Conservation (phyloP, 441 rosid species). For the Populus tomentosa region DNA sequence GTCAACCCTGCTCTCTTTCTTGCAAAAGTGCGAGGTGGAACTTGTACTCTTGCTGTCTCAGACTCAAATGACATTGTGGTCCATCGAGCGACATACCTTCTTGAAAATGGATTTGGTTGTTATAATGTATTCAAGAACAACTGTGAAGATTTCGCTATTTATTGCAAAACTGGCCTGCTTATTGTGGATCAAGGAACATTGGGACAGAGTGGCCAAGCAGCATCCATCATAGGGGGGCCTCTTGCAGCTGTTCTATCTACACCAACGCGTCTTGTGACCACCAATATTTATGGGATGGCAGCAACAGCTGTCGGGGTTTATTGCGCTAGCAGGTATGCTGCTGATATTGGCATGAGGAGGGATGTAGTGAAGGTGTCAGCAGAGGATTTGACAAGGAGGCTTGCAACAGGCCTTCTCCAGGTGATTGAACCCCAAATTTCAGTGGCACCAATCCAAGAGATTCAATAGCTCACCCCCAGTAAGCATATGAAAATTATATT, state of each 20-base stretch:
- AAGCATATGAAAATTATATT: not conserved
- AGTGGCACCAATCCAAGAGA: slow-evolving; percentile 17
- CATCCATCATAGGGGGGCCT: slow-evolving; percentile 74
- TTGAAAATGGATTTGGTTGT: slow-evolving; percentile 78
- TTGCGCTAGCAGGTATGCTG: slow-evolving; percentile 72
- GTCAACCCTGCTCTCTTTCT: slow-evolving; percentile 75
- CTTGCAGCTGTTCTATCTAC: slow-evolving; percentile 73
- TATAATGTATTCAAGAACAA: slow-evolving; percentile 76
- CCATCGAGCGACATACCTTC: slow-evolving; percentile 66
- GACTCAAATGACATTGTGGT: slow-evolving; percentile 48
- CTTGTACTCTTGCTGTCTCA: slow-evolving; percentile 76
- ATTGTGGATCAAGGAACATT: slow-evolving; percentile 48
- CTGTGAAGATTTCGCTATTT: slow-evolving; percentile 79
- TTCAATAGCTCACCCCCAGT: slow-evolving; percentile 1
- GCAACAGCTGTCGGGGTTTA: slow-evolving; percentile 70
- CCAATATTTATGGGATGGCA: slow-evolving; percentile 83
- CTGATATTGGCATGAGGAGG: slow-evolving; percentile 81
- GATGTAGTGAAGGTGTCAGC: slow-evolving; percentile 65
- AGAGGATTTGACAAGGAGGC: slow-evolving; percentile 70
- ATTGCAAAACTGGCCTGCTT: slow-evolving; percentile 80
- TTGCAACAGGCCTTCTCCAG: slow-evolving; percentile 54
- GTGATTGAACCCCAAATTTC: slow-evolving; percentile 44
- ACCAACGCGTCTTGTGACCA: slow-evolving; percentile 63
- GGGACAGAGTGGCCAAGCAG: slow-evolving; percentile 85
- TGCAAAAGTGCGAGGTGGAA: slow-evolving; percentile 87